Conservation (phyloP, 192 early-diverging fungal species). For the Coemansia sp. region DNA sequence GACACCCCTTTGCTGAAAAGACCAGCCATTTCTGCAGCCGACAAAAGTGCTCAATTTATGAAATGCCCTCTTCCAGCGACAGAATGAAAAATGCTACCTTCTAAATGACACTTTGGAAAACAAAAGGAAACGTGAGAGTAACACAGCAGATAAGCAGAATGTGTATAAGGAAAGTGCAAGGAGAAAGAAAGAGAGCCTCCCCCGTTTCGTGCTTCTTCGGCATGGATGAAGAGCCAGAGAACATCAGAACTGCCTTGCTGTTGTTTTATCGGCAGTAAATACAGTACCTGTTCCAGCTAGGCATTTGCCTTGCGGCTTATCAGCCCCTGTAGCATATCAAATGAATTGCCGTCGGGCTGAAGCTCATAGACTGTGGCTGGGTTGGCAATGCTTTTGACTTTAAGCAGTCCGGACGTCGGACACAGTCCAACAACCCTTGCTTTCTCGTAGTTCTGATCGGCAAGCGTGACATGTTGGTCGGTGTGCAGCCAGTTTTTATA, state of each 20-base stretch:
- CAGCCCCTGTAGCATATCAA: constrained; percentile 94
- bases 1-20: constrained; percentile 32
- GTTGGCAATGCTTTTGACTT: constrained; percentile 63
- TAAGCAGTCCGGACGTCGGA: constrained; percentile 69
- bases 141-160: not conserved
- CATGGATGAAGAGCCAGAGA: too few relatives aligned
- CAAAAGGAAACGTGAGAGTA: not conserved
- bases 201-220: not conserved
- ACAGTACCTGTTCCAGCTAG: not conserved
- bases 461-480: constrained; percentile 67
- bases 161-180: not conserved
- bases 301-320: constrained; percentile 65
- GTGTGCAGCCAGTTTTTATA: constrained; percentile 87
- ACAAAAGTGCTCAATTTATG: not conserved
- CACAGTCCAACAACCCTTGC: constrained; percentile 80
- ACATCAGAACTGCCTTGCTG: not conserved
- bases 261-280: not conserved
- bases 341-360: constrained; percentile 96
- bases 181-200: not conserved
- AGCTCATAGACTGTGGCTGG: constrained; percentile 63
- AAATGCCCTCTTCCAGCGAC: not conserved
- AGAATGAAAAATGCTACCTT: not conserved
- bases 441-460: constrained; percentile 57
- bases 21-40: constrained; percentile 19
- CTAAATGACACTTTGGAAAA: not conserved